Evolutionary conservation across 495 filamentous ascomycete species (phyloP).

Genomic region (Xylaria cubensis): DNA sequence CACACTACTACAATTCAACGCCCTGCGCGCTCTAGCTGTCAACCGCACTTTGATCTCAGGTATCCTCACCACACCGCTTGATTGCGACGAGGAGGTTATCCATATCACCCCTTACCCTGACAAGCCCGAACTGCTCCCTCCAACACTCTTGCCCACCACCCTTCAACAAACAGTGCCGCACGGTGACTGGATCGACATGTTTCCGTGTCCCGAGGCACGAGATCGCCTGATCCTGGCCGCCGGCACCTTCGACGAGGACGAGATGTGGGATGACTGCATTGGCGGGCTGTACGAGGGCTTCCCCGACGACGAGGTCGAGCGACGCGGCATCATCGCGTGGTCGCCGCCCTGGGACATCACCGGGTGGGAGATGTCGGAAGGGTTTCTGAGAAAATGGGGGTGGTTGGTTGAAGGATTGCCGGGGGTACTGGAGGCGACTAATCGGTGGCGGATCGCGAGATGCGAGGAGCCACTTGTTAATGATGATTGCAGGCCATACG

Average conservation of each 20-base stretch:
- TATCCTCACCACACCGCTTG: slow-evolving; percentile 36
- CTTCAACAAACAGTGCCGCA: slow-evolving; percentile 48
- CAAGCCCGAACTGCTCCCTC: slow-evolving; percentile 36
- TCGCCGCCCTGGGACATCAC: slow-evolving; percentile 48
- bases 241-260: slow-evolving; percentile 50
- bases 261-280: slow-evolving; percentile 50
- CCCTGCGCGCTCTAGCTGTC: slow-evolving; percentile 47
- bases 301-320: slow-evolving; percentile 45
- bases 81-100: slow-evolving; percentile 42
- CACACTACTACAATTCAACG: slow-evolving; percentile 53
- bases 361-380: slow-evolving; percentile 55
- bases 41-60: slow-evolving; percentile 48
- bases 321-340: slow-evolving; percentile 49
- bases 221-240: slow-evolving; percentile 47
- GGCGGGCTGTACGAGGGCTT: slow-evolving; percentile 51
- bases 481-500: slow-evolving; percentile 13
- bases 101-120: slow-evolving; percentile 44
- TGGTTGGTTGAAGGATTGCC: slow-evolving; percentile 46
- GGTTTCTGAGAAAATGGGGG: slow-evolving; percentile 55
- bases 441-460: slow-evolving; percentile 50
- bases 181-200: slow-evolving; percentile 50
- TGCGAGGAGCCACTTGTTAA: slow-evolving; percentile 44
- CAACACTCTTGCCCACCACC: slow-evolving; percentile 44
- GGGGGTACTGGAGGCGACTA: slow-evolving; percentile 48
- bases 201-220: slow-evolving; percentile 45